A percentile compares a stretch with the other conserved stretches of the same genome.
phyloP scores from a whole-genome alignment of 305 asterid genomes.

The Solanum hybrid region DNA sequence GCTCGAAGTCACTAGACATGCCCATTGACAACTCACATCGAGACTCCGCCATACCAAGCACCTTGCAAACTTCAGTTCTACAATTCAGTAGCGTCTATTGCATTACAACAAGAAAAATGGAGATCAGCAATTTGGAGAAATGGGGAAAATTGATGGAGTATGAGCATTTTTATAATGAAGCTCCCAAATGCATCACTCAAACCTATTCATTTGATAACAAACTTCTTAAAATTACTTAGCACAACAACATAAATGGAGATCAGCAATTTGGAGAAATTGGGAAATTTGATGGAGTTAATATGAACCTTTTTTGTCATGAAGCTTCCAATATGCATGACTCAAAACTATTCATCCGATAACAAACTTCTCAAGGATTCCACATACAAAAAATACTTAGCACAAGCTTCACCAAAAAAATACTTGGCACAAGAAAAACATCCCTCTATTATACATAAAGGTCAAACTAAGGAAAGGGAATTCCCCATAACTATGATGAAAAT shows the following conservation, averaged over 20 bases:
- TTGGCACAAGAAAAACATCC: background rate
- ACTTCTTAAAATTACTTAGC: background rate
- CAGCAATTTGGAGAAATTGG: background rate
- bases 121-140: background rate
- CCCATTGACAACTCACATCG: constrained; percentile 87
- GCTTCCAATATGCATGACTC: background rate
- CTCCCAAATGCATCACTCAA: background rate
- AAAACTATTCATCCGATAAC: background rate
- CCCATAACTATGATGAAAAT: background rate
- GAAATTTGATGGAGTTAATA: background rate
- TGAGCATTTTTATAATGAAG: background rate
- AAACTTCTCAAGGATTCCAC: background rate
- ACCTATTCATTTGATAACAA: background rate
- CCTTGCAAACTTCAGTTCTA: constrained; percentile 71
- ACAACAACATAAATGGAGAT: background rate
- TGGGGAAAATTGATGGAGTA: background rate
- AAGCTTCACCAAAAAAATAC: background rate
- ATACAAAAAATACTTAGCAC: background rate
- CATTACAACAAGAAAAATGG: constrained; percentile 5
- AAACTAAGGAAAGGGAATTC: background rate
- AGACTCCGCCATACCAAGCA: constrained; percentile 50
- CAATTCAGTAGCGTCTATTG: constrained; percentile 50
- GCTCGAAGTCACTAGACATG: constrained; percentile 90
- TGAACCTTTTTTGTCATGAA: background rate
- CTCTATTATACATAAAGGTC: background rate